Percentiles rank a stretch among this genome's conserved stretches.
phyloP scores from a whole-genome alignment of 2,329 filamentous ascomycete species.

The Fusarium xyrophilum region DNA sequence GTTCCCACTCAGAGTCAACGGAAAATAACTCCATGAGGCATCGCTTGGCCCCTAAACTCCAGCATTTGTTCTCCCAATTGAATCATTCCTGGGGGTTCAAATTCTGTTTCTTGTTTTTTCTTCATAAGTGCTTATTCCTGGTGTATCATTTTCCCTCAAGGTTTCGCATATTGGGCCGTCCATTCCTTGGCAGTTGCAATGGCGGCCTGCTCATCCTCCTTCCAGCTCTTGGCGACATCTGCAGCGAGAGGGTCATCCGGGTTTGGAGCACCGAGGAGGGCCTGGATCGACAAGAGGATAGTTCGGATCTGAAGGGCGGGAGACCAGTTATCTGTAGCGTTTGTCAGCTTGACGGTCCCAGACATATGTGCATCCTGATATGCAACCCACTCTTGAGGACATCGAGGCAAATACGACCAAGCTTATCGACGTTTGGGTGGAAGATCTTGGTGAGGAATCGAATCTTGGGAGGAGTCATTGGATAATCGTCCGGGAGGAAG shows the following conservation, averaged over 20 bases:
- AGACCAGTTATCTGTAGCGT: constrained; percentile 89
- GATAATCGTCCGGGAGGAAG: constrained; percentile 97
- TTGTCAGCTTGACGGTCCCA: constrained; percentile 16
- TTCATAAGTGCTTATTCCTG: neutral
- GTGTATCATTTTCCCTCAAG: constrained; percentile 40
- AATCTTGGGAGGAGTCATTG: constrained; percentile 98
- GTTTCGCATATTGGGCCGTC: constrained; percentile 81
- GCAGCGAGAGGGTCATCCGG: constrained; percentile 98
- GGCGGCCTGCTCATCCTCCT: constrained; percentile 90
- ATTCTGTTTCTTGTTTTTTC: constrained; percentile 1
- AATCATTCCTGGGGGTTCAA: constrained; percentile 2
- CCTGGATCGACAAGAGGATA: constrained; percentile 98
- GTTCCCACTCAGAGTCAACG: constrained; percentile 25
- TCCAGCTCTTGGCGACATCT: constrained; percentile 97
- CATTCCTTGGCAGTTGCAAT: constrained; percentile 93
- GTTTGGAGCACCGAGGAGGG: constrained; percentile 92
- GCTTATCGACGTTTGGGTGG: constrained; percentile 97
- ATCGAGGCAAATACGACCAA: constrained; percentile 95
- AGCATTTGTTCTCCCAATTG: constrained; percentile 17
- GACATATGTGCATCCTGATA: neutral
- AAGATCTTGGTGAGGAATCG: constrained; percentile 99
- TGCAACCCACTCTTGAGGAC: constrained; percentile 84
- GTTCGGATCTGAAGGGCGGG: constrained; percentile 97
- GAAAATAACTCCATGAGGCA: constrained; percentile 20
- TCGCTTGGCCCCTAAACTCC: constrained; percentile 31